Evolutionary conservation across 2,329 filamentous ascomycete genomes (phyloP).

Genomic region (Paracoccidioides lutzii): DNA sequence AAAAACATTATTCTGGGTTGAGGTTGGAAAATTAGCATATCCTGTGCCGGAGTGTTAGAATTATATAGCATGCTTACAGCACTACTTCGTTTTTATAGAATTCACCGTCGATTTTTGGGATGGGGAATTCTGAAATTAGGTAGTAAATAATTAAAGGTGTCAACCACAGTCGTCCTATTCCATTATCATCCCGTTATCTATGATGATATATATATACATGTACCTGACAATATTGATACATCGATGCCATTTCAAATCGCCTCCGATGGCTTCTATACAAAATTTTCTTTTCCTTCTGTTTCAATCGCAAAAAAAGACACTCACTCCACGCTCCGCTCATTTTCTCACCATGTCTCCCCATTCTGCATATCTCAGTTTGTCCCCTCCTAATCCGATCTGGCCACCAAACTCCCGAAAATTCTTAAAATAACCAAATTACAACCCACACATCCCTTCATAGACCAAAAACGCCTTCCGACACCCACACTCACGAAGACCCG

Average conservation of each 20-base stretch:
- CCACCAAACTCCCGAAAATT: too few relatives aligned
- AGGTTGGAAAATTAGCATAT: too few relatives aligned
- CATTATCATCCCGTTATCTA: background rate
- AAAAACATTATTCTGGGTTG: too few relatives aligned
- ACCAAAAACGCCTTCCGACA: background rate
- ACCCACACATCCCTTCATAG: too few relatives aligned
- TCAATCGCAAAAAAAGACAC: background rate
- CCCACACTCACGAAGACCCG: slow-evolving; percentile 7
- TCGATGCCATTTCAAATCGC: background rate
- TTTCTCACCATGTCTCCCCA: too few relatives aligned
- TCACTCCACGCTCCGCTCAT: background rate
- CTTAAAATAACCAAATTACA: too few relatives aligned
- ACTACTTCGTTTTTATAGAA: background rate
- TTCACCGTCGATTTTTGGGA: background rate
- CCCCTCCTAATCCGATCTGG: too few relatives aligned
- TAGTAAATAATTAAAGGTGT: background rate
- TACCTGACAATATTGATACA: background rate
- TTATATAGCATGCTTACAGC: too few relatives aligned
- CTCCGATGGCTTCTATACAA: background rate
- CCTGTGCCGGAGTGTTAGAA: too few relatives aligned
- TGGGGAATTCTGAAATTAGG: background rate
- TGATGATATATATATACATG: background rate
- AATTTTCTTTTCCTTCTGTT: background rate
- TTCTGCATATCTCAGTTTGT: too few relatives aligned
- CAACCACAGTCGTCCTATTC: background rate